Conservation (phyloP, 83 land plant species). For the Isoetes engelmannii region DNA sequence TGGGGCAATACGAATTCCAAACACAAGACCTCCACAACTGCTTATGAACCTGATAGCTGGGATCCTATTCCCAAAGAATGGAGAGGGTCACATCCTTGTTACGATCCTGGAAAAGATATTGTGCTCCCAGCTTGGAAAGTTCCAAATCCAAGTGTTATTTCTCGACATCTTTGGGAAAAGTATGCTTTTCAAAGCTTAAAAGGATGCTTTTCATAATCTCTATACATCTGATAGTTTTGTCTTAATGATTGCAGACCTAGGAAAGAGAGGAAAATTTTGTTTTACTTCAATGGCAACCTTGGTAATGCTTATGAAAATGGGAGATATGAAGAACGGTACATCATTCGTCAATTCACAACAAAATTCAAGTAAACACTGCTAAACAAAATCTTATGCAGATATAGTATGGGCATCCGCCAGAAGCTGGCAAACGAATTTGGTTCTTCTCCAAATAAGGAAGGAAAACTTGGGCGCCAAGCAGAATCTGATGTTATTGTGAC, state of each 20-base stretch:
- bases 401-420: slow-evolving; percentile 96
- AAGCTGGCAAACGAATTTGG: slow-evolving; percentile 80
- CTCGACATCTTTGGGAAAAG: slow-evolving; percentile 64
- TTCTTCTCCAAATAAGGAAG: slow-evolving; percentile 74
- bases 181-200: slow-evolving; percentile 4
- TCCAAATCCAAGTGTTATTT: slow-evolving; percentile 49
- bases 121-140: slow-evolving; percentile 93
- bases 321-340: slow-evolving; percentile 77
- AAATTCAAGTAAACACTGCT: background rate
- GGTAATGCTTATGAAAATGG: slow-evolving; percentile 65
- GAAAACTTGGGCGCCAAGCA: slow-evolving; percentile 72
- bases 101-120: slow-evolving; percentile 84
- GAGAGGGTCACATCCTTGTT: slow-evolving; percentile 86
- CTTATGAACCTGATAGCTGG: slow-evolving; percentile 81
- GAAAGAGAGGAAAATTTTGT: slow-evolving; percentile 51
- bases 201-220: too few species aligned
- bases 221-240: background rate
- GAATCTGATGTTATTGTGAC: slow-evolving; percentile 63
- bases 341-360: background rate
- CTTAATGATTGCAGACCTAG: slow-evolving; percentile 42
- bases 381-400: slow-evolving; percentile 29
- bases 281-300: slow-evolving; percentile 91
- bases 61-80: slow-evolving; percentile 50
- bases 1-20: slow-evolving; percentile 97
- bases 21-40: slow-evolving; percentile 84